These are phyloP conservation scores for Collybia sordida DNA, from an alignment of 768 basidiomycete genomes.

Conservation along the genomic window DNA sequence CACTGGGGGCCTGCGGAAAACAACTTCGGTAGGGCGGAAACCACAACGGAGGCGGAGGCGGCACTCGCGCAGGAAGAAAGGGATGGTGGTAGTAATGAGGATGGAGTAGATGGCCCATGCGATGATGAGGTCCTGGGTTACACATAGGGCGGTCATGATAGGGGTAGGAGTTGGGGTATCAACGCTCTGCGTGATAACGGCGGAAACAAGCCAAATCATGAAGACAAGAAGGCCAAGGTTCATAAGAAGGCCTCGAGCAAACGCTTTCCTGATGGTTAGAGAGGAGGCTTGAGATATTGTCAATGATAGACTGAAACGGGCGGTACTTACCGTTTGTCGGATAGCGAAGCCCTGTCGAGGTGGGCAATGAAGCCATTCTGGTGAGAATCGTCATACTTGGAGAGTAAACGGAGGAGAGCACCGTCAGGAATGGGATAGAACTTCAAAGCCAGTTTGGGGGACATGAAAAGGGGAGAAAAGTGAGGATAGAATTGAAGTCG, in stretches of 20 bases:
- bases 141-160: conserved; percentile 17
- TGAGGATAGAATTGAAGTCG: neutral
- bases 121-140: conserved; percentile 28
- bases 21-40: conserved; percentile 27
- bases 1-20: conserved; percentile 26
- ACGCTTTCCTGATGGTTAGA: conserved; percentile 17
- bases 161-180: conserved; percentile 14
- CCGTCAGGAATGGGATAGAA: conserved; percentile 11
- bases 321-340: conserved; percentile 17
- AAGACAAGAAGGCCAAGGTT: conserved; percentile 22
- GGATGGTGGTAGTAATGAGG: conserved; percentile 25
- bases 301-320: neutral
- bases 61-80: conserved; percentile 34
- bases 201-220: conserved; percentile 14
- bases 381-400: conserved; percentile 20
- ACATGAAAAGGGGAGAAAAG: conserved; percentile 7
- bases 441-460: conserved; percentile 16
- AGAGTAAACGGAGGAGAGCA: conserved; percentile 20
- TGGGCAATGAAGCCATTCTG: conserved; percentile 27
- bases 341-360: conserved; percentile 24
- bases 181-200: conserved; percentile 17
- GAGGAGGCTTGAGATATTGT: neutral
- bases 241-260: conserved; percentile 22
- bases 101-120: conserved; percentile 24
- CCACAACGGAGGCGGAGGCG: conserved; percentile 26